Base-by-base conservation (phyloP, 108 stramenopile species). In the Skeletonema marinoi region DNA sequence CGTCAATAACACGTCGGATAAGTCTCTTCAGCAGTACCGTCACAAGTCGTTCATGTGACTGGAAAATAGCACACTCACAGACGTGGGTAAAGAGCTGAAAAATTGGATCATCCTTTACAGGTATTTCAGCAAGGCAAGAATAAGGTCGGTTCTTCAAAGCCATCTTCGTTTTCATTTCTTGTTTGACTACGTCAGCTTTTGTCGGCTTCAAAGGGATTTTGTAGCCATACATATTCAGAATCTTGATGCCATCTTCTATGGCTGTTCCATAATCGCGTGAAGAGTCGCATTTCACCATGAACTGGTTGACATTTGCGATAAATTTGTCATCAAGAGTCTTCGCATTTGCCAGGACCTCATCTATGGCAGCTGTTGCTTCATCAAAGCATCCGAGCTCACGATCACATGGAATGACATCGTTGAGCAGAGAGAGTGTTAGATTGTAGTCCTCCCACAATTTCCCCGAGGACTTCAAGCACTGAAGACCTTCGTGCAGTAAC, bases 291-390 rank as follows among this genome's bases (percentile, higher is more conserved):
- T 46, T 44, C 25, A 35, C 30, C 33, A 41, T 58, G 48, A 29
- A 75, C 30, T 31, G 67, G 46, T n/a, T 63, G 21, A 51, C 33
- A 16, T 62, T 35, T 8, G 79, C 79, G 8, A 64, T 30, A 12
- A 62, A 58, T 31, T 74, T 80, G 17, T 80, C 79, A 6, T 80
- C 59, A 16, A 75, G 51, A n/a, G 66, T 38, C n/a, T 10, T 56
- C 6, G 65, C 79, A 25, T 75, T 36, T 36, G 32, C 29, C 21
- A 80, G 58, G 36, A 80, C 74, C 48, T 58, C 54, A 59, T 68
- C 67, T 25, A 74, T 80, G 32, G 67, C 73, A 21, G 39, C 21
- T 30, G 36, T n/a, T 29, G 71, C 63, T 14, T 35, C 35, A 6
- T 73, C 71, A 19, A 25, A 61, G 41, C 41, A 33, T 64, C 71